Percentiles rank a stretch among this genome's conserved stretches.
Evolutionary conservation across 2,329 filamentous ascomycete genomes (phyloP).

Genomic region (Ophiostoma australiae): DNA sequence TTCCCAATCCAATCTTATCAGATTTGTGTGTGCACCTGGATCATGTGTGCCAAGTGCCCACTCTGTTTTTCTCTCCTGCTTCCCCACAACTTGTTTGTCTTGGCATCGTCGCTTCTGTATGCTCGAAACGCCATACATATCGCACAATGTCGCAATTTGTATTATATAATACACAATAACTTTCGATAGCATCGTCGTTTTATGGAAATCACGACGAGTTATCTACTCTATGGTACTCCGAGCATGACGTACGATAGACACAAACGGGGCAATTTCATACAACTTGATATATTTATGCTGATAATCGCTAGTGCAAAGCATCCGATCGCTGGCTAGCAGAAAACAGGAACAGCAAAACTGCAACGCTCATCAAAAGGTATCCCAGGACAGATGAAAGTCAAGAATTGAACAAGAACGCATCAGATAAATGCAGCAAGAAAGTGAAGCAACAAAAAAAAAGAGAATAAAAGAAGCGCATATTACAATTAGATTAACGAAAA

Average conservation of each 20-base stretch:
- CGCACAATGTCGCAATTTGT: not conserved
- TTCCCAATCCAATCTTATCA: constrained; percentile 12
- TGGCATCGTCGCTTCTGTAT: not conserved
- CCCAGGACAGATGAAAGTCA: not conserved
- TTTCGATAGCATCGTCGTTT: not conserved
- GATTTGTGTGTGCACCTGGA: not conserved
- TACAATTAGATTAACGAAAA: not conserved
- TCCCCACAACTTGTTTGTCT: not conserved
- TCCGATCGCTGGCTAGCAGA: not conserved
- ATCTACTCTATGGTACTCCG: not conserved
- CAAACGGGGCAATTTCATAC: not conserved
- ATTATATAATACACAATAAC: not conserved
- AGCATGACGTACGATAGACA: not conserved
- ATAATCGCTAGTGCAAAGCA: not conserved
- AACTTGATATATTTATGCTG: not conserved
- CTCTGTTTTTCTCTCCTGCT: constrained; percentile 4
- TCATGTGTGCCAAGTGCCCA: constrained; percentile 5
- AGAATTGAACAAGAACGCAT: not conserved
- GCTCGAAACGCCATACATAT: constrained; percentile 1
- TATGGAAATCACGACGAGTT: not conserved
- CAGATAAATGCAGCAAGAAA: not conserved
- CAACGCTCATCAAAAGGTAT: not conserved
- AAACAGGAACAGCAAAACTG: not conserved
- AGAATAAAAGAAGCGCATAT: not conserved
- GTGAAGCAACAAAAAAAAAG: not conserved